Evolutionary conservation across 805 yeast species (phyloP), one percentile per base, ranked within the genome.

Genomic region (Candida pseudoglaebosa): DNA sequence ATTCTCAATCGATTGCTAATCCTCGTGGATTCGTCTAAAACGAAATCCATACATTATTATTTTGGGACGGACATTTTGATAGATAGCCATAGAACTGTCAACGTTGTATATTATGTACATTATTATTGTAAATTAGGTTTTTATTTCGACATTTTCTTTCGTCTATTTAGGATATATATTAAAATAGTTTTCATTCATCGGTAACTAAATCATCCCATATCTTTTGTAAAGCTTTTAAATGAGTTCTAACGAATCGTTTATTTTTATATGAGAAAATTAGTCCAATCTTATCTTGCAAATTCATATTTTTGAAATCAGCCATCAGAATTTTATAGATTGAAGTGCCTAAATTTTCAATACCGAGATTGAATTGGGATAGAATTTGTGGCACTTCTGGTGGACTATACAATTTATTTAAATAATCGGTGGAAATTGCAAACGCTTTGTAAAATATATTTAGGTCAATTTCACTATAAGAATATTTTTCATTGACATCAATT

Each of bases 401-500:
- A 17, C 52, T 42, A 4, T 54, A 29, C 6, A 53, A 28, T 30
- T 52, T 50, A 37, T 46, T 51, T 4, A 57, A 32, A 32, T 42
- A 47, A 36, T 59, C 54, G 2, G 64, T 48, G 6, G 53, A 41
- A 17, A 43, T 19, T 1, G 61, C 51, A 12, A 51, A 41, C 3
- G 65, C 63, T 38, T 49, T 40, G 17, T 72, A 51, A 1, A 71
- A 42, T 4, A 48, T 13, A 13, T 51, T 45, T 6, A 57, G 39
- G 34, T 80, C 85, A 0, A 48, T 35, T 12, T 44, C 46, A 1
- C 66, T 50, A 41, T 57, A 75, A 13, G 52, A 47, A 49, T 81
- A 81, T 5, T 63, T 49, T 48, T 81, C 87, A 46, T 72, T 67
- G 10, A 72, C 67, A 13, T 70, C 70, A 12, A 79, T 54, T 26